Evolutionary conservation across 257 asterid genomes (phyloP).

Genomic region (Petunia axillaris): DNA sequence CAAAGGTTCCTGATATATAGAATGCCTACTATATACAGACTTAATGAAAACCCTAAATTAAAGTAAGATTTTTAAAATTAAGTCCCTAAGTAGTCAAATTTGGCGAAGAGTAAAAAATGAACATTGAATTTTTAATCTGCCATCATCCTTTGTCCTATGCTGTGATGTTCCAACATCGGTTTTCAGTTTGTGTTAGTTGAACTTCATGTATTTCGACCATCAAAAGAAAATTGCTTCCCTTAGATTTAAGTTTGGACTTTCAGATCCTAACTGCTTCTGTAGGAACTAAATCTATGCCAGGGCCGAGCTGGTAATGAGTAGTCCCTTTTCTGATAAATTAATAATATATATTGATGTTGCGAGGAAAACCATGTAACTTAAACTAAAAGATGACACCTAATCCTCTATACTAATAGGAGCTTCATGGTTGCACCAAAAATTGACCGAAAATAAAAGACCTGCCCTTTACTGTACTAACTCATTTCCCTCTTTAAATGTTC

Average conservation of each 20-base stretch:
- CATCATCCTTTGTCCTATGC: neutral
- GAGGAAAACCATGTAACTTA: conserved; percentile 10
- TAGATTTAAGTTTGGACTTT: conserved; percentile 2
- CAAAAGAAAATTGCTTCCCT: neutral
- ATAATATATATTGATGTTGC: neutral
- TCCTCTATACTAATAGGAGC: neutral
- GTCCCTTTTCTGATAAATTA: neutral
- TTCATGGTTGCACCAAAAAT: conserved; percentile 12
- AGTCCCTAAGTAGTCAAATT: neutral
- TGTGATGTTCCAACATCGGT: neutral
- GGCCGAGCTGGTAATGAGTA: neutral
- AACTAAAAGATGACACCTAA: neutral
- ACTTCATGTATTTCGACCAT: conserved; percentile 10
- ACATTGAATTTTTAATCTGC: neutral
- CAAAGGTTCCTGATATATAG: conserved; percentile 1
- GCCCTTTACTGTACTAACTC: neutral
- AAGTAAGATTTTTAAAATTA: neutral
- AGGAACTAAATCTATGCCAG: neutral
- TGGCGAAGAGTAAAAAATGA: neutral
- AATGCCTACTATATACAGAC: conserved; percentile 11
- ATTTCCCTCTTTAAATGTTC: conserved; percentile 17
- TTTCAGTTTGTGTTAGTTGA: neutral
- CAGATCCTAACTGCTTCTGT: neutral
- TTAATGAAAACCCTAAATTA: neutral
- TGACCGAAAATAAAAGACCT: neutral